Evolutionary conservation across 495 filamentous ascomycete species (phyloP), one percentile per base, ranked within the genome.

Genomic region (Penicillium maclennaniae): DNA sequence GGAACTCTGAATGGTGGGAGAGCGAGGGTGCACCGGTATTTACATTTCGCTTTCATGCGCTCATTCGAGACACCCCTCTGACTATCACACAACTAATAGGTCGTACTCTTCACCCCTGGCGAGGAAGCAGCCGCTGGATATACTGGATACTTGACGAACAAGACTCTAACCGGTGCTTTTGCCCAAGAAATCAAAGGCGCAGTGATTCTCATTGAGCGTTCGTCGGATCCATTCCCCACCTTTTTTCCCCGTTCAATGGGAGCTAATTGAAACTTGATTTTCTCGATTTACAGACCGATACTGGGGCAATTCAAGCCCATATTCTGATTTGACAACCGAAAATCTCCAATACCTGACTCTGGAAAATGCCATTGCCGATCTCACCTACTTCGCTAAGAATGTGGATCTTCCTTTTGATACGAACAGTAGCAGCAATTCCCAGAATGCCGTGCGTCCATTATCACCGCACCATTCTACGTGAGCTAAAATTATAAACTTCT

Each of bases 301-400:
- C 64, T 86, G 79, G 78, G 83, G 83, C 37, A 69, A 71, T 47
- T 85, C 81, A 7, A 83, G 82, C 1, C 85, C 85, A 2, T 86
- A 77, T 56, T 63, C 69, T 14, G 62, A 69, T 16, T 65, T 87
- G 47, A 81, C 74, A 1, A 67, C 77, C 8, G 66, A 83, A 53
- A 85, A 79, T 17, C 64, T 88, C 61, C 73, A 81, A 60, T 75
- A 83, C 40, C 71, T 87, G 50, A 88, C 84, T 5, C 70, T 87
- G 31, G 69, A 82, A 42, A 79, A 88, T 55, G 72, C 80, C 6
- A 76, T 87, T 58, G 71, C 77, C 17, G 85, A 88, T 54, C 69
- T 85, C 19, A 75, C 72, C 23, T 75, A 86, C 67, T 85, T 88
- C 65, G 83, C 84, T 16, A 75, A 78, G 50, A 81, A 75, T 50